Conservation (phyloP, 768 basidiomycete species). For the Rubroboletus pulcherrimus region DNA sequence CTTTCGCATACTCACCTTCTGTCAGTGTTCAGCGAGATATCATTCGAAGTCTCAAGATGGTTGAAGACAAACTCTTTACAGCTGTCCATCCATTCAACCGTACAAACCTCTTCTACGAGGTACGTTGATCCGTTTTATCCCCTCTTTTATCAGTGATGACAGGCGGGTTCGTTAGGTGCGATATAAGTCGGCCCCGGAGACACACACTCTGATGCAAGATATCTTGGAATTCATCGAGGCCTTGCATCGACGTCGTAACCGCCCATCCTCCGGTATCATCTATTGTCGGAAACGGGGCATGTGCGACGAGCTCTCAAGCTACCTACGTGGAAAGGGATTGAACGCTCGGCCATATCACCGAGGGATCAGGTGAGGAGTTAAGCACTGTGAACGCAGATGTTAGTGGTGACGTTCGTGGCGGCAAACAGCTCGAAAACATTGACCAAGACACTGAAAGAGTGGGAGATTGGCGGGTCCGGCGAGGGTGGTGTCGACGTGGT, state of each 20-base stretch:
- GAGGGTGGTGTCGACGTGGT: conserved; percentile 62
- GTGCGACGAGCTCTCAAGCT: conserved; percentile 65
- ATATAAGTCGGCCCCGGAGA: conserved; percentile 54
- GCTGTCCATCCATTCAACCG: conserved; percentile 82
- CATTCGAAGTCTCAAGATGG: conserved; percentile 60
- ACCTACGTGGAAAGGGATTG: conserved; percentile 63
- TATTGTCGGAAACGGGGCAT: conserved; percentile 68
- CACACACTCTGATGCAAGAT: conserved; percentile 55
- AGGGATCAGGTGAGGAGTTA: conserved; percentile 49
- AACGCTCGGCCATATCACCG: conserved; percentile 72
- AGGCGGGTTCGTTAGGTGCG: conserved; percentile 44
- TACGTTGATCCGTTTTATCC: conserved; percentile 19
- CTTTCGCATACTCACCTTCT: conserved; percentile 3
- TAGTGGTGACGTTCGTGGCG: background rate
- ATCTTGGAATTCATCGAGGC: conserved; percentile 63
- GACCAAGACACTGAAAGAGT: conserved; percentile 50
- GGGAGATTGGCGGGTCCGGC: conserved; percentile 55
- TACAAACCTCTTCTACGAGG: conserved; percentile 78
- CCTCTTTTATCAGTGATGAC: background rate
- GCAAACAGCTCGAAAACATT: conserved; percentile 43
- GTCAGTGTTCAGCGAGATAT: conserved; percentile 74
- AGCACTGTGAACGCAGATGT: background rate
- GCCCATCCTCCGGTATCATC: conserved; percentile 66
- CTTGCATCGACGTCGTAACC: conserved; percentile 55
- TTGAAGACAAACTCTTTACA: conserved; percentile 49